Evolutionary conservation across 2,329 filamentous ascomycete genomes (phyloP).

Genomic region (Hymenoscyphus albidus): DNA sequence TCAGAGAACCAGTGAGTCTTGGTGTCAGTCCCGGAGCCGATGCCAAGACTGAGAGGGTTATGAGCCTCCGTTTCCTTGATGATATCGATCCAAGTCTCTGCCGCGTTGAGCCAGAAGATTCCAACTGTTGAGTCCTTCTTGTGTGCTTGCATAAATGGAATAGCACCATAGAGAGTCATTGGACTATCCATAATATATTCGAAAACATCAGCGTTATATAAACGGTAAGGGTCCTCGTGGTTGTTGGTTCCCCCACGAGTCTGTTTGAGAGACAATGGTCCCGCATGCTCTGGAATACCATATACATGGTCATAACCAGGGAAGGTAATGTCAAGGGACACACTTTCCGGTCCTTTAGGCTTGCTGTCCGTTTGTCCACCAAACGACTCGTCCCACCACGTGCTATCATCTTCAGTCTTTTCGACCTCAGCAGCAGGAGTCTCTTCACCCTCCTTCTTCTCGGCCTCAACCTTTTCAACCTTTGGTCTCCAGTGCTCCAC

Average conservation of each 20-base stretch:
- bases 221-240: conserved; percentile 82
- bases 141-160: conserved; percentile 97
- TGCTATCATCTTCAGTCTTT: conserved; percentile 70
- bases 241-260: conserved; percentile 85
- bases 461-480: conserved; percentile 52
- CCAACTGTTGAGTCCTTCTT: conserved; percentile 90
- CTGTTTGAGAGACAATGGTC: conserved; percentile 81
- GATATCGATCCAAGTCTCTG: conserved; percentile 97
- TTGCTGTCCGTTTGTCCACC: conserved; percentile 94
- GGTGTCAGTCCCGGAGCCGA: conserved; percentile 66
- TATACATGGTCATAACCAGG: conserved; percentile 88
- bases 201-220: conserved; percentile 97
- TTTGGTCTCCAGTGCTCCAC: conserved; percentile 94
- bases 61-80: conserved; percentile 69
- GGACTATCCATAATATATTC: conserved; percentile 96
- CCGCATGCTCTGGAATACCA: conserved; percentile 90
- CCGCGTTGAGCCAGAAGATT: conserved; percentile 95
- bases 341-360: conserved; percentile 88
- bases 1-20: conserved; percentile 98
- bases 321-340: conserved; percentile 89
- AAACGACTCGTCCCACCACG: conserved; percentile 97
- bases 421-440: conserved; percentile 37
- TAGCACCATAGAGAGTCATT: conserved; percentile 97
- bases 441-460: conserved; percentile 40
- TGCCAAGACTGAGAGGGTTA: conserved; percentile 75